phyloP scores from a whole-genome alignment of 208 protist genomes.

The Porcisia deanei region DNA sequence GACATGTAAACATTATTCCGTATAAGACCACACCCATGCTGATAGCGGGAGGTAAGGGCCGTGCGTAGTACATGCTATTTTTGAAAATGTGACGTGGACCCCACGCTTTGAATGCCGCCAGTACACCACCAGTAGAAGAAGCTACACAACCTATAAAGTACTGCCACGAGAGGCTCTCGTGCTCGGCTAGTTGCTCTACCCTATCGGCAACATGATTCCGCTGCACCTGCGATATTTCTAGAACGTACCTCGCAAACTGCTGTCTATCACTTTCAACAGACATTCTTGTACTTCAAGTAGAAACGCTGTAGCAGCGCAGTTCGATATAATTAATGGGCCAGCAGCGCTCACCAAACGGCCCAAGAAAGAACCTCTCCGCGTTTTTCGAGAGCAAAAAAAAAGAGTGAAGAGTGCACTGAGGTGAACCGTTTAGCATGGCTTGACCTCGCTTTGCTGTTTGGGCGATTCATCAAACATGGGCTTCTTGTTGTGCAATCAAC shows the following conservation, averaged over 20 bases:
- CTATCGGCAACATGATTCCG: constrained; percentile 71
- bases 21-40: constrained; percentile 88
- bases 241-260: constrained; percentile 76
- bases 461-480: neutral
- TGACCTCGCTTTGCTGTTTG: neutral
- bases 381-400: neutral
- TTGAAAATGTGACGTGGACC: constrained; percentile 91
- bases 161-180: constrained; percentile 70
- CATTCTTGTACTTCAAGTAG: constrained; percentile 26
- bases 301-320: constrained; percentile 1
- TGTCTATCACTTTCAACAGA: constrained; percentile 32
- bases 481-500: neutral
- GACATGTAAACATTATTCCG: constrained; percentile 82
- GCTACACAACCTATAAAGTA: constrained; percentile 84
- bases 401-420: neutral
- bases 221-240: constrained; percentile 77
- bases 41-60: constrained; percentile 84
- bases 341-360: neutral
- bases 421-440: neutral
- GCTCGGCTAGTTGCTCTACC: constrained; percentile 68
- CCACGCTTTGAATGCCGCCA: constrained; percentile 80
- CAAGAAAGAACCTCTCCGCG: neutral
- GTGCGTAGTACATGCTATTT: constrained; percentile 87
- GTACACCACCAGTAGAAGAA: constrained; percentile 59
- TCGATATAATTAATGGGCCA: neutral